Conservation (phyloP, 2,329 filamentous ascomycete genomes). For the Kalaharituber pfeilii region DNA sequence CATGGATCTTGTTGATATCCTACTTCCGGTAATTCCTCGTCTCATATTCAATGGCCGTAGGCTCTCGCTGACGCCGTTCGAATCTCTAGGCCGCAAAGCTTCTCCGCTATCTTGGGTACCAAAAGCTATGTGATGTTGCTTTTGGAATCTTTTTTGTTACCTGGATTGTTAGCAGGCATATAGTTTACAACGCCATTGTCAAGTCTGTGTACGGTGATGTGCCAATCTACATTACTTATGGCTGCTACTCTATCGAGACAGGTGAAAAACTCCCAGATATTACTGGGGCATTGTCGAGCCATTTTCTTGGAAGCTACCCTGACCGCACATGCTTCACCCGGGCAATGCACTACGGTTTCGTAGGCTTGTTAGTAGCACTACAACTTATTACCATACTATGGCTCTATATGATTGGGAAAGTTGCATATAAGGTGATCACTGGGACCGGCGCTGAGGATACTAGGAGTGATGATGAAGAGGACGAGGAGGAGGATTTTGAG, state of each 20-base stretch:
- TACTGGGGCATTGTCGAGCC: not conserved
- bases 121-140: constrained; percentile 56
- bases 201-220: constrained; percentile 62
- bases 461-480: constrained; percentile 71
- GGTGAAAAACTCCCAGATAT: not conserved
- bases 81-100: constrained; percentile 74
- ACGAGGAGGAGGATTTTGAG: constrained; percentile 43
- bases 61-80: constrained; percentile 14
- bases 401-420: constrained; percentile 75
- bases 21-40: constrained; percentile 58
- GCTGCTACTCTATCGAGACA: constrained; percentile 42
- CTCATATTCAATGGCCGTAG: not conserved
- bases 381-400: constrained; percentile 69
- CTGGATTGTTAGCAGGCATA: constrained; percentile 71
- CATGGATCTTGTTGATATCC: constrained; percentile 85
- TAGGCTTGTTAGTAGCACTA: constrained; percentile 57
- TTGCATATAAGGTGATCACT: constrained; percentile 61
- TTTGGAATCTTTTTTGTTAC: constrained; percentile 74
- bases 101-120: constrained; percentile 72
- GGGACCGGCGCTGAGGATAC: constrained; percentile 68
- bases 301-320: constrained; percentile 46
- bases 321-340: constrained; percentile 55
- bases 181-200: constrained; percentile 61
- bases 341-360: constrained; percentile 57
- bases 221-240: constrained; percentile 43